Evolutionary conservation across 371 early-diverging fungal genomes (phyloP).

Genomic region (Dichotomocladium elegans): DNA sequence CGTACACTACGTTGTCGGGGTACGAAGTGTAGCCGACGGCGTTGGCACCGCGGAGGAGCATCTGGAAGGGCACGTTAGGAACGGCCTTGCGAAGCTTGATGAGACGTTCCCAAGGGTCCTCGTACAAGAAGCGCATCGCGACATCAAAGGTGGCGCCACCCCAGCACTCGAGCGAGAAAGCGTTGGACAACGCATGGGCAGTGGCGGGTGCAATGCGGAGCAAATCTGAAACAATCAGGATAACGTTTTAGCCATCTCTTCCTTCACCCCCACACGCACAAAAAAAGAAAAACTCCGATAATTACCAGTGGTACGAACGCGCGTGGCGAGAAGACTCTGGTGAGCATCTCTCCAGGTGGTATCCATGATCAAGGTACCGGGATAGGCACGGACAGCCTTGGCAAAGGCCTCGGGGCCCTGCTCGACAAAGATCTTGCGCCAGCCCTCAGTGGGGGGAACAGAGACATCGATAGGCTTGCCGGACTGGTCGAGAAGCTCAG

Average conservation of each 20-base stretch:
- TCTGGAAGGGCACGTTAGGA: constrained; percentile 96
- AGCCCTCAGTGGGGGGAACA: constrained; percentile 68
- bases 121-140: constrained; percentile 90
- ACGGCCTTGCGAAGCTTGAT: constrained; percentile 73
- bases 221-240: constrained; percentile 48
- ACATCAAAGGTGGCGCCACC: constrained; percentile 97
- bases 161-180: constrained; percentile 91
- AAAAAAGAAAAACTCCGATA: not conserved
- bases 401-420: constrained; percentile 89
- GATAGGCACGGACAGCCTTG: constrained; percentile 83
- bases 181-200: constrained; percentile 80
- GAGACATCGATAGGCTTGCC: constrained; percentile 40
- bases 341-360: constrained; percentile 97
- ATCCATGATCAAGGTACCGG: constrained; percentile 87
- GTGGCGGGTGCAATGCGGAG: constrained; percentile 83
- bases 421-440: constrained; percentile 83
- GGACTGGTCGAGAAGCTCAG: constrained; percentile 44
- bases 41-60: constrained; percentile 96
- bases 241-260: too few relatives aligned
- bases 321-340: constrained; percentile 89
- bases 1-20: constrained; percentile 94
- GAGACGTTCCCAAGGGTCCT: constrained; percentile 94
- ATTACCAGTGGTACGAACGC: constrained; percentile 85
- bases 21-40: constrained; percentile 98
- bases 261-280: not conserved